Percentiles rank a stretch among this genome's conserved stretches.
Conservation (phyloP, 176 grass and related monocot species). For the Raddia distichophylla region DNA sequence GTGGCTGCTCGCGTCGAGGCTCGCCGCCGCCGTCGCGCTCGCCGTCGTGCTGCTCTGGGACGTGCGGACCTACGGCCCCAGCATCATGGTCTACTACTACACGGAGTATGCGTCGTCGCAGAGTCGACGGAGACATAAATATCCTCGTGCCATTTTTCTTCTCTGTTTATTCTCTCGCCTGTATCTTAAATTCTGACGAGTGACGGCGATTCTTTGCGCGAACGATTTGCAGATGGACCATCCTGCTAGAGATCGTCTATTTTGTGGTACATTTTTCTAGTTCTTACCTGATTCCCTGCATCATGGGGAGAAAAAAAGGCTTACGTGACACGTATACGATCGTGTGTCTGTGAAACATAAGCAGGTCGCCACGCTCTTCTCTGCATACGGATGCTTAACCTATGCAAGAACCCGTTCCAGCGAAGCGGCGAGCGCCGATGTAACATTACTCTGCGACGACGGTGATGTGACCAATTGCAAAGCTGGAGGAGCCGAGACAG, state of each 20-base stretch:
- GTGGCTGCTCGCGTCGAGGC: conserved; percentile 42
- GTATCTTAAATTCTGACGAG: not conserved
- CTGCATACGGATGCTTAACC: conserved; percentile 52
- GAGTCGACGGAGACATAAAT: not conserved
- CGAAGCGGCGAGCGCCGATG: not conserved
- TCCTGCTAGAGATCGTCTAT: conserved; percentile 52
- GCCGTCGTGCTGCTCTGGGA: conserved; percentile 41
- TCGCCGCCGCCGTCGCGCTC: conserved; percentile 29
- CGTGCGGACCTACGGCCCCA: conserved; percentile 42
- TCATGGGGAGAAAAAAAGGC: not conserved
- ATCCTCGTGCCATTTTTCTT: too few species aligned
- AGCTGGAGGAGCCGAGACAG: not conserved
- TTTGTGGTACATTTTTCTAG: conserved; percentile 39
- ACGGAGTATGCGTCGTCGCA: conserved; percentile 46
- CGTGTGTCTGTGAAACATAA: not conserved
- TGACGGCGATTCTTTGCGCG: not conserved
- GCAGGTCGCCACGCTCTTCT: conserved; percentile 52
- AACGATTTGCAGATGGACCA: conserved; percentile 38
- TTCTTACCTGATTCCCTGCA: not conserved
- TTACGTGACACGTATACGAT: too few species aligned
- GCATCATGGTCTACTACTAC: conserved; percentile 65
- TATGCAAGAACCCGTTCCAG: not conserved
- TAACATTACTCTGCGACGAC: conserved; percentile 3
- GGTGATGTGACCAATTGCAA: not conserved
- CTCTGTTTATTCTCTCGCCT: too few species aligned